phyloP scores from a whole-genome alignment of 805 yeast species.

The Myxozyma monticola region DNA sequence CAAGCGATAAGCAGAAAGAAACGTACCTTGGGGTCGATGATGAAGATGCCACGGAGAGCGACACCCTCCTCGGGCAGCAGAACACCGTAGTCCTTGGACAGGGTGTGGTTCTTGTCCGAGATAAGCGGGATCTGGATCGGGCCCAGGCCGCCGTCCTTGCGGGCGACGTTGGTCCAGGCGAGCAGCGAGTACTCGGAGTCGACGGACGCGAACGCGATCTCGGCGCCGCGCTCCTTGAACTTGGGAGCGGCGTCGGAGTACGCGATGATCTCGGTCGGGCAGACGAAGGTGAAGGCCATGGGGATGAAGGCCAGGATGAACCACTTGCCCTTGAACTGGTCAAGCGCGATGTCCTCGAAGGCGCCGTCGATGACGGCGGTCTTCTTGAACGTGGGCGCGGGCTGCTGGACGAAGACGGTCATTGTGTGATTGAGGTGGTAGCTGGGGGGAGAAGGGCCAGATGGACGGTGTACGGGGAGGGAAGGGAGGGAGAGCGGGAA shows the following conservation, averaged over 20 bases:
- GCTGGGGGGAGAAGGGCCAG: neutral
- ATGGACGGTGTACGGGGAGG: neutral
- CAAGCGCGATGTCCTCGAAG: conserved; percentile 92
- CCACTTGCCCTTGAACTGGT: conserved; percentile 97
- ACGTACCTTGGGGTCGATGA: conserved; percentile 96
- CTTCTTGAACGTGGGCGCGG: conserved; percentile 95
- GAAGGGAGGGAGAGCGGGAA: neutral
- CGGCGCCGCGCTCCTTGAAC: conserved; percentile 82
- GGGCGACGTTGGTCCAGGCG: conserved; percentile 97
- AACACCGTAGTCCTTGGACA: conserved; percentile 96
- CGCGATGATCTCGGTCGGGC: conserved; percentile 98
- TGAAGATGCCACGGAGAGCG: conserved; percentile 96
- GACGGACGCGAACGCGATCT: conserved; percentile 93
- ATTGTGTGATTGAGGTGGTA: conserved; percentile 45
- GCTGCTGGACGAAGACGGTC: conserved; percentile 90
- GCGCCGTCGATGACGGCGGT: conserved; percentile 96
- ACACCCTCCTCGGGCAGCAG: conserved; percentile 94
- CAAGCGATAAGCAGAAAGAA: too few relatives aligned
- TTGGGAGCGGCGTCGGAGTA: conserved; percentile 93
- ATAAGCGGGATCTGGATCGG: conserved; percentile 89
- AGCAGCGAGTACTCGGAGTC: conserved; percentile 96
- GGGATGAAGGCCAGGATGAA: conserved; percentile 95
- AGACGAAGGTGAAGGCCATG: conserved; percentile 98
- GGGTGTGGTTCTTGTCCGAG: conserved; percentile 95
- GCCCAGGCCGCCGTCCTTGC: conserved; percentile 98